Percentiles rank a stretch among this genome's conserved stretches.
Conservation (phyloP, 169 alveolate species). For the Pseudocohnilembus persalinus region DNA sequence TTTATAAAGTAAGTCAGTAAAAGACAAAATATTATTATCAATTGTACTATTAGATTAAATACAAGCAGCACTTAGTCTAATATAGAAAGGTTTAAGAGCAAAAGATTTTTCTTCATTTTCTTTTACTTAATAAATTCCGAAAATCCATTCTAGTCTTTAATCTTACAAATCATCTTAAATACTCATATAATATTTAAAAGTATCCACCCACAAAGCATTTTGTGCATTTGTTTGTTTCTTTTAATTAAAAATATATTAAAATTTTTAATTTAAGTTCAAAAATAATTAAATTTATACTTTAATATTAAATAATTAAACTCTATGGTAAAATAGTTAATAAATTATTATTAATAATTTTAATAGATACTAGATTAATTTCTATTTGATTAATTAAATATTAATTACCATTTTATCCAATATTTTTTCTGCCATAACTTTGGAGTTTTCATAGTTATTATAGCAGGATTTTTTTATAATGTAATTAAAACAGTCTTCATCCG, state of each 20-base stretch:
- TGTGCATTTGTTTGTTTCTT: background rate
- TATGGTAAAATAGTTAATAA: too few species aligned
- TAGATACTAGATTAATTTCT: too few species aligned
- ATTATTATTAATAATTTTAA: too few species aligned
- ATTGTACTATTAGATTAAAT: background rate
- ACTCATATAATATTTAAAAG: background rate
- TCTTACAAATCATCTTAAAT: background rate
- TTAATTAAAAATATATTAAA: too few species aligned
- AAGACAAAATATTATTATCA: background rate
- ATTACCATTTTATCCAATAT: background rate
- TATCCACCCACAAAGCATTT: background rate
- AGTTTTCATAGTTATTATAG: background rate
- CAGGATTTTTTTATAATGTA: background rate
- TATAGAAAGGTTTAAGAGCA: background rate
- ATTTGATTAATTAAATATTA: background rate
- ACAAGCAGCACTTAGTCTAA: background rate
- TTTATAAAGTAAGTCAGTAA: background rate
- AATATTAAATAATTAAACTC: too few species aligned
- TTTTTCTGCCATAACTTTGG: background rate
- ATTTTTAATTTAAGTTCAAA: too few species aligned
- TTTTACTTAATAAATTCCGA: background rate
- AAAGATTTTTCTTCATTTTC: background rate
- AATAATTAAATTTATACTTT: too few species aligned
- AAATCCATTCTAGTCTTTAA: background rate
- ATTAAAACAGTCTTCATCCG: too few species aligned